A percentile compares a stretch with the other conserved stretches of the same genome.
Evolutionary conservation across 345 rosid genomes (phyloP).

Genomic region (Eucalyptus sp.): DNA sequence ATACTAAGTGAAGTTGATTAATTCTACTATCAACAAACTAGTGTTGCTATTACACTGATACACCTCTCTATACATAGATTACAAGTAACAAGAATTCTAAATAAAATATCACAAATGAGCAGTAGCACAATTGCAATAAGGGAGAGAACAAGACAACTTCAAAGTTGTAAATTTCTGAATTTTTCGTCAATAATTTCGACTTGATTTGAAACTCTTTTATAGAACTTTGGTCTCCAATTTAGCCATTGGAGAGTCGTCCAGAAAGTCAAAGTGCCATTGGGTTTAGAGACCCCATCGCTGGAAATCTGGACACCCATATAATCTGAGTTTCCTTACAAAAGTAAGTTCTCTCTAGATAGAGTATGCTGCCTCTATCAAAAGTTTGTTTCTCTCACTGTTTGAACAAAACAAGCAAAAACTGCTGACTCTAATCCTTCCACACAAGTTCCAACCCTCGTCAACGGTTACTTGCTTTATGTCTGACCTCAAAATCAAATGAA

Average conservation of each 20-base stretch:
- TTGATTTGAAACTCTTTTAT: background rate
- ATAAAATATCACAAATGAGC: background rate
- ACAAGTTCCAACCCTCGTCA: background rate
- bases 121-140: background rate
- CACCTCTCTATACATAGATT: background rate
- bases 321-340: background rate
- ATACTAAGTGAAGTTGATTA: background rate
- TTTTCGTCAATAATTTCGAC: fast-evolving
- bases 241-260: background rate
- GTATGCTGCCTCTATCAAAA: background rate
- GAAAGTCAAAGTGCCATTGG: background rate
- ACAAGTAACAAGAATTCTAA: background rate
- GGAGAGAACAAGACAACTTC: background rate
- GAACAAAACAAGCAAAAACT: background rate
- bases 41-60: background rate
- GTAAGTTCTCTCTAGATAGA: background rate
- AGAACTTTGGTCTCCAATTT: background rate
- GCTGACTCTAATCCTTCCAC: background rate
- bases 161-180: background rate
- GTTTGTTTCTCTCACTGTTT: background rate
- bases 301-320: background rate
- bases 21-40: background rate
- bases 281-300: background rate
- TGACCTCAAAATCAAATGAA: background rate
- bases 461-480: background rate